These are phyloP conservation scores for Pseudevernia furfuracea DNA, from an alignment of 495 filamentous ascomycete genomes.

Conservation along the genomic window DNA sequence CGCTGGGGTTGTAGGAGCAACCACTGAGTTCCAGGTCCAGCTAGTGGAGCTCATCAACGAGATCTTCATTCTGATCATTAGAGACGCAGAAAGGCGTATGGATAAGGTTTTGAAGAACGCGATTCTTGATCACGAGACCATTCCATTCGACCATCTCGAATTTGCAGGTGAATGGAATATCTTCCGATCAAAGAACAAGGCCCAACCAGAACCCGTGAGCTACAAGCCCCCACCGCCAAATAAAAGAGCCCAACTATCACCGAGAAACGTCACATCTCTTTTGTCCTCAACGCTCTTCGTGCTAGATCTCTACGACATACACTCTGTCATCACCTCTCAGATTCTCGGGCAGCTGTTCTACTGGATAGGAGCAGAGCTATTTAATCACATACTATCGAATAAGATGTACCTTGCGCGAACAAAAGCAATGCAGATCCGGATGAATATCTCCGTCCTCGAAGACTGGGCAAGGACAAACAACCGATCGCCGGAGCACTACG, in stretches of 20 bases:
- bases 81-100: slow-evolving; percentile 94
- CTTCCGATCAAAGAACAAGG: slow-evolving; percentile 85
- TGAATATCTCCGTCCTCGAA: slow-evolving; percentile 92
- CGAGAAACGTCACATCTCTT: slow-evolving; percentile 93
- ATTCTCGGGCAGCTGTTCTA: slow-evolving; percentile 90
- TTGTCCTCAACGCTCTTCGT: slow-evolving; percentile 96
- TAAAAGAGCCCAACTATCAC: slow-evolving; percentile 80
- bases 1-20: slow-evolving; percentile 68
- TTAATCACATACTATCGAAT: slow-evolving; percentile 96
- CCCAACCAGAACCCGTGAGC: slow-evolving; percentile 76
- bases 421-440: slow-evolving; percentile 99
- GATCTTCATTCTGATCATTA: slow-evolving; percentile 96
- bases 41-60: slow-evolving; percentile 94
- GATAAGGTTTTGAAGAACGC: slow-evolving; percentile 89
- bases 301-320: slow-evolving; percentile 94
- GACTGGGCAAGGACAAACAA: slow-evolving; percentile 95
- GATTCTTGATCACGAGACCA: slow-evolving; percentile 97
- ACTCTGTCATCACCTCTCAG: slow-evolving; percentile 91
- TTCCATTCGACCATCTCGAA: slow-evolving; percentile 90
- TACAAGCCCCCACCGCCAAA: slow-evolving; percentile 93
- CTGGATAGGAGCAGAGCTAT: slow-evolving; percentile 93
- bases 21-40: slow-evolving; percentile 83
- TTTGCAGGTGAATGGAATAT: slow-evolving; percentile 99
- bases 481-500: slow-evolving; percentile 89
- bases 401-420: slow-evolving; percentile 91